Percentiles rank a stretch among this genome's conserved stretches.
These are phyloP conservation scores for Aureobasidium sp. DNA, from an alignment of 2,329 filamentous ascomycete genomes.

Conservation along the genomic window DNA sequence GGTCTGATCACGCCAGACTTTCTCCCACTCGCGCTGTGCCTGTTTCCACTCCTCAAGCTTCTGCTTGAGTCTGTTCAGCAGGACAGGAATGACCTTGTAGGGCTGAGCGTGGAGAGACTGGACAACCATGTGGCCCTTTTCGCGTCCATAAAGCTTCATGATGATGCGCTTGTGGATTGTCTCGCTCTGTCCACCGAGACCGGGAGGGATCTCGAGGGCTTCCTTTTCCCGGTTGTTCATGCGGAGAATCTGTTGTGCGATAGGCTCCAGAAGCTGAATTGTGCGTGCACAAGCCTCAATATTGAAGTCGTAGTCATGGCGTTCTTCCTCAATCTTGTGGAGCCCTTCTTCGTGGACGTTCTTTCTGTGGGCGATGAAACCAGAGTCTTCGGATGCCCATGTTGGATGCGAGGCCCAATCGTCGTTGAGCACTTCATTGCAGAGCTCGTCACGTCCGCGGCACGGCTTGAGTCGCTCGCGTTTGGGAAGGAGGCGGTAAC, in stretches of 20 bases:
- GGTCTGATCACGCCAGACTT: conserved; percentile 95
- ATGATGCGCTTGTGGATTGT: conserved; percentile 96
- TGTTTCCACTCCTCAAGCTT: conserved; percentile 98
- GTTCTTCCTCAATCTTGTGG: conserved; percentile 94
- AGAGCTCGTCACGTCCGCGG: conserved; percentile 90
- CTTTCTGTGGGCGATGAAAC: conserved; percentile 95
- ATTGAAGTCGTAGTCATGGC: conserved; percentile 97
- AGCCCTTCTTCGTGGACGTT: conserved; percentile 91
- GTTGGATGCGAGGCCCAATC: conserved; percentile 98
- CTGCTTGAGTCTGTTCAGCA: conserved; percentile 83
- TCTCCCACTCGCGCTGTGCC: conserved; percentile 95
- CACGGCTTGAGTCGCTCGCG: conserved; percentile 85
- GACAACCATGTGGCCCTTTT: conserved; percentile 77
- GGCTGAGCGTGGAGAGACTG: conserved; percentile 79
- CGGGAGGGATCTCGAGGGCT: conserved; percentile 70
- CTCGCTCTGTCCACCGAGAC: conserved; percentile 85
- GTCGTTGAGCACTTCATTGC: conserved; percentile 87
- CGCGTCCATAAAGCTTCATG: conserved; percentile 90
- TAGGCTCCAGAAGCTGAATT: conserved; percentile 90
- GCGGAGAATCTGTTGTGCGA: conserved; percentile 80
- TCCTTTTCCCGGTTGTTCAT: conserved; percentile 64
- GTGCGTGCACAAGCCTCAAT: conserved; percentile 93
- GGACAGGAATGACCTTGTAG: conserved; percentile 78
- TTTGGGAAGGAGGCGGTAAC: conserved; percentile 87
- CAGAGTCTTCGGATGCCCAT: conserved; percentile 96